Evolutionary conservation across 345 rosid species (phyloP).

Genomic region (Populus deltoides): DNA sequence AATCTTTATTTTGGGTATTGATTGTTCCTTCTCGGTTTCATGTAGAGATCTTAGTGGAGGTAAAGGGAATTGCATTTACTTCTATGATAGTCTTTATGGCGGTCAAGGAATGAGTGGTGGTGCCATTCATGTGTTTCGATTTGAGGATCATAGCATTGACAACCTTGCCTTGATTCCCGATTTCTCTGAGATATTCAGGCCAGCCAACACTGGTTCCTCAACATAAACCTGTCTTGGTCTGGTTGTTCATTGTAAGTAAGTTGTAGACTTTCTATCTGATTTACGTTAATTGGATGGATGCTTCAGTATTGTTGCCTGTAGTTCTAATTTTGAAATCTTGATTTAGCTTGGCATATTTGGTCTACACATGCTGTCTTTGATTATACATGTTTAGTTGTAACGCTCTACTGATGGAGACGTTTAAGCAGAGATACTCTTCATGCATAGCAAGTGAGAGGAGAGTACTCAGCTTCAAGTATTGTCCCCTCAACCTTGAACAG

Average conservation of each 20-base stretch:
- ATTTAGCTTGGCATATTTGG: too few species aligned
- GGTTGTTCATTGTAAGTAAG: background rate
- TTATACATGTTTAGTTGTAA: too few species aligned
- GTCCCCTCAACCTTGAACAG: too few species aligned
- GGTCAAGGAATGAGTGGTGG: background rate
- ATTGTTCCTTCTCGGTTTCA: slow-evolving; percentile 28
- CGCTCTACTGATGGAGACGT: too few species aligned
- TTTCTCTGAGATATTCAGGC: slow-evolving; percentile 5
- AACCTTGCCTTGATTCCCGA: background rate
- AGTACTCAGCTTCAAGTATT: too few species aligned
- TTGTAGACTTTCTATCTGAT: background rate
- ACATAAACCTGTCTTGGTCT: background rate
- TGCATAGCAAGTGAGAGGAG: too few species aligned
- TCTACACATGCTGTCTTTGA: too few species aligned
- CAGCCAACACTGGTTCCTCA: background rate
- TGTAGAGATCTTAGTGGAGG: slow-evolving; percentile 13
- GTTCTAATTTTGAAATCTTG: too few species aligned
- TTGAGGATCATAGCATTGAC: slow-evolving; percentile 5
- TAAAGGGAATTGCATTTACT: slow-evolving; percentile 19
- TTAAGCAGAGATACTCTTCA: too few species aligned
- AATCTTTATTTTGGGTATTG: slow-evolving; percentile 27
- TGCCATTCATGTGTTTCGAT: slow-evolving; percentile 7
- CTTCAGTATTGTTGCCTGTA: too few species aligned
- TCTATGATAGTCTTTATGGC: background rate
- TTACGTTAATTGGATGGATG: too few species aligned